Percentiles rank a stretch among this genome's conserved stretches.
These are phyloP conservation scores for Citrus trifoliata DNA, from an alignment of 345 rosid species.

Conservation along the genomic window DNA sequence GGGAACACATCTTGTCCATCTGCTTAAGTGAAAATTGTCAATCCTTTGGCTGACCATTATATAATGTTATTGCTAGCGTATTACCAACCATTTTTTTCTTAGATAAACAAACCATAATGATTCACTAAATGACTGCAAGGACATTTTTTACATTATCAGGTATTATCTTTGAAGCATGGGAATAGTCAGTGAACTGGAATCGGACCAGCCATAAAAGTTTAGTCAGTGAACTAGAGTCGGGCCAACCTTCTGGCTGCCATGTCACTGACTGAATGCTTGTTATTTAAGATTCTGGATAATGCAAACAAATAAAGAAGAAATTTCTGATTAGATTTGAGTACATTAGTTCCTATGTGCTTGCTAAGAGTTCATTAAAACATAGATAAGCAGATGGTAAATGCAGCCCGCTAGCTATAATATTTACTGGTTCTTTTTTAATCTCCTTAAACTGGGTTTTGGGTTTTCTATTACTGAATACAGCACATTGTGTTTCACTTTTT, in stretches of 20 bases:
- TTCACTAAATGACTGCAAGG: background rate
- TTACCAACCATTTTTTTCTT: background rate
- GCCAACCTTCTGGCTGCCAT: background rate
- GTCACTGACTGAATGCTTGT: background rate
- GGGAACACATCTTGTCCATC: background rate
- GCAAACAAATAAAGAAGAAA: background rate
- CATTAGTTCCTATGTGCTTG: background rate
- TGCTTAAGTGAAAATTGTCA: background rate
- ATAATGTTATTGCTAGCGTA: background rate
- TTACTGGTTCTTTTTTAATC: background rate
- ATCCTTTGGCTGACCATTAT: background rate
- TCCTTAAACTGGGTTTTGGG: background rate
- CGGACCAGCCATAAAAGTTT: background rate
- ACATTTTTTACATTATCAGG: background rate
- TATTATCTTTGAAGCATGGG: background rate
- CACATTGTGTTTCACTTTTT: background rate
- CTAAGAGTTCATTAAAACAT: background rate
- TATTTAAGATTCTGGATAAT: background rate
- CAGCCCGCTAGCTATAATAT: background rate
- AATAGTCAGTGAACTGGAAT: too few relatives aligned
- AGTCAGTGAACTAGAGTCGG: background rate
- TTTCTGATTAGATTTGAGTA: background rate
- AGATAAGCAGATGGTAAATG: background rate
- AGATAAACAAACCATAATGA: too few relatives aligned
- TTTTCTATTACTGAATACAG: background rate